Percentiles rank a stretch among this genome's conserved stretches.
phyloP scores from a whole-genome alignment of 192 early-diverging fungal genomes.

The Gryganskiella cystojenkinii region DNA sequence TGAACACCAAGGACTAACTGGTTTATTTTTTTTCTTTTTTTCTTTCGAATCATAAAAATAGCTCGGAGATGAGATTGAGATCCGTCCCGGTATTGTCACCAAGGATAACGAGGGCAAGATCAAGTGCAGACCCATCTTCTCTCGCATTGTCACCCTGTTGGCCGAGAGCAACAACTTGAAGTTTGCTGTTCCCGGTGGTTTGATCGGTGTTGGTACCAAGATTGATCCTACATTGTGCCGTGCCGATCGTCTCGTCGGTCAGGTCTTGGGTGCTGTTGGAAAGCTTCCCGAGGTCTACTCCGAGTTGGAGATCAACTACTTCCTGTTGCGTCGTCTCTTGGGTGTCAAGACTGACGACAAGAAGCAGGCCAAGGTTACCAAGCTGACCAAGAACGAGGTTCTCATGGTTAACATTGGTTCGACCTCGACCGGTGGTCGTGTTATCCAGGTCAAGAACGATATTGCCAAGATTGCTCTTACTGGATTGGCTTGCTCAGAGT shows the following conservation, averaged over 20 bases:
- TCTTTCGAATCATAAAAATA: neutral
- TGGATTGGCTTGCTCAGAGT: slow-evolving; percentile 93
- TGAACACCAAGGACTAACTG: too few species aligned
- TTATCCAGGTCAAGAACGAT: slow-evolving; percentile 93
- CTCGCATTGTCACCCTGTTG: slow-evolving; percentile 86
- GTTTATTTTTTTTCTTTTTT: neutral
- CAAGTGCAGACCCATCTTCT: slow-evolving; percentile 87
- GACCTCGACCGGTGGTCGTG: slow-evolving; percentile 93
- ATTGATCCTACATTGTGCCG: slow-evolving; percentile 97
- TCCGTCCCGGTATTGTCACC: slow-evolving; percentile 93
- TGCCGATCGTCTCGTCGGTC: slow-evolving; percentile 95
- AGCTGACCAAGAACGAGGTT: slow-evolving; percentile 93
- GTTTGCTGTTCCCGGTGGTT: slow-evolving; percentile 99
- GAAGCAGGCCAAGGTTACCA: slow-evolving; percentile 96
- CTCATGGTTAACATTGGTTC: slow-evolving; percentile 98
- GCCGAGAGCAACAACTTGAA: slow-evolving; percentile 92
- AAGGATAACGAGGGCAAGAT: slow-evolving; percentile 89
- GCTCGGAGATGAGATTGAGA: slow-evolving; percentile 95
- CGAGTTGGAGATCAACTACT: slow-evolving; percentile 97
- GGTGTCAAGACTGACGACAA: slow-evolving; percentile 98
- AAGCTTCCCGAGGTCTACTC: slow-evolving; percentile 94
- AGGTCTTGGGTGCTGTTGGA: slow-evolving; percentile 92
- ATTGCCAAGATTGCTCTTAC: slow-evolving; percentile 94
- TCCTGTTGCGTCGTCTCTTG: slow-evolving; percentile 93
- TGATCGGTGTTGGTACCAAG: slow-evolving; percentile 96